These are phyloP conservation scores for Coniosporium tulheliwenetii DNA, from an alignment of 2,329 filamentous ascomycete genomes.

Conservation along the genomic window DNA sequence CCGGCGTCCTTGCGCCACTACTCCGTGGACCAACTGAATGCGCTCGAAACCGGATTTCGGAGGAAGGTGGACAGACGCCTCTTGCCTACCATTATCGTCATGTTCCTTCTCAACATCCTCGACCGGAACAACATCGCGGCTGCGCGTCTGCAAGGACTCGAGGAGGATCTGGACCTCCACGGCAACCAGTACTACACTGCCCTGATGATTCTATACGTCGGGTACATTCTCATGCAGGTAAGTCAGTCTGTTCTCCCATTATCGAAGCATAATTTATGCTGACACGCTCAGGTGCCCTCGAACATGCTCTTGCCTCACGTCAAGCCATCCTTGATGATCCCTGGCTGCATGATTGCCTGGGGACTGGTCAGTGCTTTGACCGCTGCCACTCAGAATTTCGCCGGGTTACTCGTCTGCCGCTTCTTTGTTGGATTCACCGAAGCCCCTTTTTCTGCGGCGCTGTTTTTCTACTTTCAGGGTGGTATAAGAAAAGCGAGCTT, in stretches of 20 bases:
- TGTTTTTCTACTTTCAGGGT: conserved; percentile 17
- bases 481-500: conserved; percentile 21
- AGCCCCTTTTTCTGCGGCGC: conserved; percentile 18
- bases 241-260: neutral
- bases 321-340: conserved; percentile 21
- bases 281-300: conserved; percentile 19
- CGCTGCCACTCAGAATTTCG: conserved; percentile 16
- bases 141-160: conserved; percentile 48
- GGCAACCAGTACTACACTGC: conserved; percentile 36
- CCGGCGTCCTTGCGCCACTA: no score
- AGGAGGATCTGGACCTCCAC: conserved; percentile 40
- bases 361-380: conserved; percentile 21
- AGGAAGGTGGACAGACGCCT: conserved; percentile 56
- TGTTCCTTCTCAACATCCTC: conserved; percentile 31
- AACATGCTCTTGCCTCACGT: conserved; percentile 30
- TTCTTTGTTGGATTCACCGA: conserved; percentile 22
- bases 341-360: conserved; percentile 21
- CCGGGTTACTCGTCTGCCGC: conserved; percentile 20
- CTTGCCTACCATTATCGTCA: conserved; percentile 54
- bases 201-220: conserved; percentile 13
- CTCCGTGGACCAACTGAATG: no score
- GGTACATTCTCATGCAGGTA: conserved; percentile 14
- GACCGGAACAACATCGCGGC: conserved; percentile 39
- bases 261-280: neutral
- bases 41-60: conserved; percentile 40